Percentiles rank a stretch among this genome's conserved stretches.
Evolutionary conservation across 805 yeast genomes (phyloP).

Genomic region (Helenozyma rhizophorensis): DNA sequence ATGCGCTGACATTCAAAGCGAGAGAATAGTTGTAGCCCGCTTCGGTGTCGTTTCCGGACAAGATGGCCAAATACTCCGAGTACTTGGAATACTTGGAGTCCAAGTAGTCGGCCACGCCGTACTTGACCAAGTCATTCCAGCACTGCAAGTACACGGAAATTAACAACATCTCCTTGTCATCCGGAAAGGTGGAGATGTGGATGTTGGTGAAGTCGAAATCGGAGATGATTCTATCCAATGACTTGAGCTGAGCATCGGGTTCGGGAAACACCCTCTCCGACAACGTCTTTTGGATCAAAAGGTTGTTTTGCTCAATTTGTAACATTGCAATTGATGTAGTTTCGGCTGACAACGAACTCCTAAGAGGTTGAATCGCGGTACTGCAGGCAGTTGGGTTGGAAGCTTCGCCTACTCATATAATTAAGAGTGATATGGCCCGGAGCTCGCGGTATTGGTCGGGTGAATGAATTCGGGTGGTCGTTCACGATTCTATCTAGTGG

Average conservation of each 20-base stretch:
- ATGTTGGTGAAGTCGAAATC: slow-evolving; percentile 96
- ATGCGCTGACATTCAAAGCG: slow-evolving; percentile 52
- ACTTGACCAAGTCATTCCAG: slow-evolving; percentile 65
- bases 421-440: too few species aligned
- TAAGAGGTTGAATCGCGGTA: too few species aligned
- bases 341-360: too few species aligned
- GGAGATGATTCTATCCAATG: slow-evolving; percentile 80
- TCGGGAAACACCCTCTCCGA: slow-evolving; percentile 60
- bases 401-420: too few species aligned
- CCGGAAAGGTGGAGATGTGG: slow-evolving; percentile 82
- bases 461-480: too few species aligned
- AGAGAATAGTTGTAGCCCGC: slow-evolving; percentile 79
- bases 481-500: too few species aligned
- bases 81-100: slow-evolving; percentile 43
- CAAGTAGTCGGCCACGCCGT: slow-evolving; percentile 59
- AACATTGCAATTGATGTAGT: too few species aligned
- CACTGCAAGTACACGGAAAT: slow-evolving; percentile 73
- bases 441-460: too few species aligned
- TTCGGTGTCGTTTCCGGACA: slow-evolving; percentile 46
- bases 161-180: slow-evolving; percentile 58
- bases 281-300: slow-evolving; percentile 76
- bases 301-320: slow-evolving; percentile 79
- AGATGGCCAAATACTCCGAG: slow-evolving; percentile 30
- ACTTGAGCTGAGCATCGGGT: slow-evolving; percentile 22
- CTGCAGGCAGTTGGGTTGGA: too few species aligned